phyloP scores from a whole-genome alignment of 345 rosid species.

The Iberis pinnata region DNA sequence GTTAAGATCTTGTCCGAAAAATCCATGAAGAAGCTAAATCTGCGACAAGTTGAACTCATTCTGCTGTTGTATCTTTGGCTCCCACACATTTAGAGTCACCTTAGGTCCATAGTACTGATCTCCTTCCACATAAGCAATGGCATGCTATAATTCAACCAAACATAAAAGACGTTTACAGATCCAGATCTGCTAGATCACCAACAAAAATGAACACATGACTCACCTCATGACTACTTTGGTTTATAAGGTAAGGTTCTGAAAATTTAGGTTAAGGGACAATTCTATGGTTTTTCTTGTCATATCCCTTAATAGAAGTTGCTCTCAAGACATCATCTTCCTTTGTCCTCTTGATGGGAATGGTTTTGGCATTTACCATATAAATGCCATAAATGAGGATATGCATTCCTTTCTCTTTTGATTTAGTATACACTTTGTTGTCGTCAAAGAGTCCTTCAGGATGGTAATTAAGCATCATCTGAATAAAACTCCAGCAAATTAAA shows the following conservation, averaged over 20 bases:
- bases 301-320: slow-evolving; percentile 63
- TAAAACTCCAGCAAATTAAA: background rate
- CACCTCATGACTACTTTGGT: slow-evolving; percentile 92
- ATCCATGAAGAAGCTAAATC: slow-evolving; percentile 92
- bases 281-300: slow-evolving; percentile 75
- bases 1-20: slow-evolving; percentile 95
- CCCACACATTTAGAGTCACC: slow-evolving; percentile 96
- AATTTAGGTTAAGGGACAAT: slow-evolving; percentile 74
- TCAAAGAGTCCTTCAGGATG: slow-evolving; percentile 77
- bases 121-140: slow-evolving; percentile 92
- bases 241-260: slow-evolving; percentile 72
- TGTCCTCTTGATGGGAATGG: slow-evolving; percentile 66
- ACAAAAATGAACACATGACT: background rate
- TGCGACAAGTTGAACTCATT: slow-evolving; percentile 96
- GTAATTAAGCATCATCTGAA: slow-evolving; percentile 75
- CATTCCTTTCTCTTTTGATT: slow-evolving; percentile 44
- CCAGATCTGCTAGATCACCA: no score
- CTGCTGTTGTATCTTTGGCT: slow-evolving; percentile 80
- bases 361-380: slow-evolving; percentile 52
- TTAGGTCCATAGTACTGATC: slow-evolving; percentile 86
- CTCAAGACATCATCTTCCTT: slow-evolving; percentile 58
- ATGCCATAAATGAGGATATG: slow-evolving; percentile 81
- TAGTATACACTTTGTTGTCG: slow-evolving; percentile 49
- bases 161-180: slow-evolving; percentile 10
- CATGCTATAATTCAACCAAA: slow-evolving; percentile 64